Conservation (phyloP, 805 yeast species). For the Wickerhamiella brachini region DNA sequence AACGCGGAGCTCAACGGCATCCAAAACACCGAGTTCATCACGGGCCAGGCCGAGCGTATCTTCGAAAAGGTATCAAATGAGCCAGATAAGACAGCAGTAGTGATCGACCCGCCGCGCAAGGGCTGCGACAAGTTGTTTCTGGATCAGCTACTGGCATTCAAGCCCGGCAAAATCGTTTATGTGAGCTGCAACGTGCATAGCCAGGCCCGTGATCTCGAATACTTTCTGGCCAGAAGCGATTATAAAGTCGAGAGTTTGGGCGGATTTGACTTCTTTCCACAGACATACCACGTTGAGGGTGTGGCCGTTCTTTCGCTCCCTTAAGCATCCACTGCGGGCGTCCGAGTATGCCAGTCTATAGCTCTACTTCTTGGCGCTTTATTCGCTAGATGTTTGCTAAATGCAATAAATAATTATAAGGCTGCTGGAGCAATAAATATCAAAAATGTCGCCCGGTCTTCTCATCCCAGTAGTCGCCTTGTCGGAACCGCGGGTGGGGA, state of each 20-base stretch:
- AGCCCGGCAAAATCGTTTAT: conserved; percentile 81
- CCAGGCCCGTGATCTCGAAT: conserved; percentile 88
- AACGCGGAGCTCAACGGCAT: conserved; percentile 70
- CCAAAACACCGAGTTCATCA: conserved; percentile 67
- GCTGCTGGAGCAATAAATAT: background rate
- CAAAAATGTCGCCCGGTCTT: background rate
- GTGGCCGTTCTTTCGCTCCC: conserved; percentile 47
- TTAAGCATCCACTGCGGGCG: too few species aligned
- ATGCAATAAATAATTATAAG: background rate
- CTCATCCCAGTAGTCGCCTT: conserved; percentile 8
- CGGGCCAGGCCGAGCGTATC: conserved; percentile 84
- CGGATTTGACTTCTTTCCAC: conserved; percentile 96
- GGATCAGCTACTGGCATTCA: conserved; percentile 68
- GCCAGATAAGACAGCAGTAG: conserved; percentile 64
- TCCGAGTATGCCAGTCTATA: too few species aligned
- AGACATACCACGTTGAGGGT: conserved; percentile 84
- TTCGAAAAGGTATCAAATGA: conserved; percentile 58
- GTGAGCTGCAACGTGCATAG: conserved; percentile 96
- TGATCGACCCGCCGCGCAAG: conserved; percentile 93
- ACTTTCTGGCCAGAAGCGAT: conserved; percentile 46
- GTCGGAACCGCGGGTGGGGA: conserved; percentile 8
- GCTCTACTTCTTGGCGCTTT: too few species aligned
- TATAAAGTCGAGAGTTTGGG: conserved; percentile 70
- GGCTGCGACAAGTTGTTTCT: conserved; percentile 87
- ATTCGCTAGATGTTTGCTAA: background rate